Evolutionary conservation across 106 monocot genomes (phyloP).

Genomic region (Allium cepa): DNA sequence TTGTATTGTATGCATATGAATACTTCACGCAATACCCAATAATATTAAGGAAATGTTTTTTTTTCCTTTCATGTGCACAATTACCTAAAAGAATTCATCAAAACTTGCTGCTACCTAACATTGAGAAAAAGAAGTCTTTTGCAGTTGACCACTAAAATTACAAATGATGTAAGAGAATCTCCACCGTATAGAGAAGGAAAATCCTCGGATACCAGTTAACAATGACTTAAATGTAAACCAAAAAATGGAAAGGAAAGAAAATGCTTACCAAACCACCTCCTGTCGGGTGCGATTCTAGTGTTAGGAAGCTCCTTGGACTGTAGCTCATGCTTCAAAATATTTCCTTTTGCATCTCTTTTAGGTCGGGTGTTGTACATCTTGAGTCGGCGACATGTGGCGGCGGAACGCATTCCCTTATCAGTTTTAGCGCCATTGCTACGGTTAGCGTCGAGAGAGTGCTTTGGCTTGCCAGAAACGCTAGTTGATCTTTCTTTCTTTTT

Average conservation of each 20-base stretch:
- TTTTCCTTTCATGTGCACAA: too few relatives aligned
- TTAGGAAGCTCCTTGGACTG: constrained; percentile 88
- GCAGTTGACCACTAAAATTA: not conserved
- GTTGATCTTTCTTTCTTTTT: constrained; percentile 69
- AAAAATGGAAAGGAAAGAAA: not conserved
- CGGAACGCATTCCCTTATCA: constrained; percentile 41
- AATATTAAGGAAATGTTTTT: too few relatives aligned
- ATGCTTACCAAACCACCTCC: constrained; percentile 83
- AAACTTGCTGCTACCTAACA: not conserved
- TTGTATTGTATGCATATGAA: too few relatives aligned
- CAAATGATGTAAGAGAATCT: not conserved
- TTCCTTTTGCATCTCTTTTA: constrained; percentile 66
- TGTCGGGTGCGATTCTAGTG: constrained; percentile 87
- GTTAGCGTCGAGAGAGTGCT: constrained; percentile 94
- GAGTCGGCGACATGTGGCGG: constrained; percentile 80
- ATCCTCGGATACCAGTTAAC: not conserved
- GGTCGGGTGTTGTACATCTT: constrained; percentile 87
- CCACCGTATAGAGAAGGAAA: not conserved
- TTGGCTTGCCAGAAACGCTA: constrained; percentile 84
- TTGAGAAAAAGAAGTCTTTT: not conserved
- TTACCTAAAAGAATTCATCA: too few relatives aligned
- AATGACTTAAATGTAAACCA: not conserved
- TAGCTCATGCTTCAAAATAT: constrained; percentile 67
- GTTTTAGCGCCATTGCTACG: constrained; percentile 59
- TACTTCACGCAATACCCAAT: too few relatives aligned